phyloP scores from a whole-genome alignment of 2,329 filamentous ascomycete species.

The Orbilia brochopaga region DNA sequence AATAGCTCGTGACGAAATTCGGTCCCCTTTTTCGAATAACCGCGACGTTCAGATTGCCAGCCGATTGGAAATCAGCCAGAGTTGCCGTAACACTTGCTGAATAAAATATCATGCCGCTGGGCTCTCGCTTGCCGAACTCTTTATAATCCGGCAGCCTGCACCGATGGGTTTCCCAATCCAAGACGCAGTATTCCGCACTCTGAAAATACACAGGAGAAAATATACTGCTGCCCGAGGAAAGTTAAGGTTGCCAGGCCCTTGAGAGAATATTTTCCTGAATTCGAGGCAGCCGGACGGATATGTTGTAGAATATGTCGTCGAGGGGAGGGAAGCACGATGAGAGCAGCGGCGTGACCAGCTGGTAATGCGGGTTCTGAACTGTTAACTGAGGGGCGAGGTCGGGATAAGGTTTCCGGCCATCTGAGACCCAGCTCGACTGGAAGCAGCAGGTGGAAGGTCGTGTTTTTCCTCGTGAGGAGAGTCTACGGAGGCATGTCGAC shows the following conservation, averaged over 20 bases:
- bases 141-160: constrained; percentile 1
- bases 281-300: constrained; percentile 28
- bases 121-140: neutral
- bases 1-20: neutral
- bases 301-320: constrained; percentile 2
- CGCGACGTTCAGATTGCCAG: constrained; percentile 7
- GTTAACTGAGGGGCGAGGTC: constrained; percentile 9
- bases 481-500: constrained; percentile 46
- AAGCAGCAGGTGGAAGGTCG: constrained; percentile 42
- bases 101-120: constrained; percentile 6
- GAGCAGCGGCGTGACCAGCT: neutral
- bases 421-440: constrained; percentile 34
- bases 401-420: constrained; percentile 37
- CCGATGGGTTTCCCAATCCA: neutral
- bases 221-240: neutral
- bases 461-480: constrained; percentile 33
- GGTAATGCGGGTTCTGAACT: neutral
- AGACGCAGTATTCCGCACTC: neutral
- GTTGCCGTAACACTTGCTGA: constrained; percentile 28
- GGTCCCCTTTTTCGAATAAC: constrained; percentile 17
- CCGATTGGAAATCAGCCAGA: constrained; percentile 29
- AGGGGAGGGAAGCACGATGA: constrained; percentile 3
- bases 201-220: neutral
- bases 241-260: neutral
- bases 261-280: constrained; percentile 11